Evolutionary conservation across 1,139 yeast genomes (phyloP), one percentile per base, ranked within the genome.

Genomic region (Chernovozyma sophiae-reginae): DNA sequence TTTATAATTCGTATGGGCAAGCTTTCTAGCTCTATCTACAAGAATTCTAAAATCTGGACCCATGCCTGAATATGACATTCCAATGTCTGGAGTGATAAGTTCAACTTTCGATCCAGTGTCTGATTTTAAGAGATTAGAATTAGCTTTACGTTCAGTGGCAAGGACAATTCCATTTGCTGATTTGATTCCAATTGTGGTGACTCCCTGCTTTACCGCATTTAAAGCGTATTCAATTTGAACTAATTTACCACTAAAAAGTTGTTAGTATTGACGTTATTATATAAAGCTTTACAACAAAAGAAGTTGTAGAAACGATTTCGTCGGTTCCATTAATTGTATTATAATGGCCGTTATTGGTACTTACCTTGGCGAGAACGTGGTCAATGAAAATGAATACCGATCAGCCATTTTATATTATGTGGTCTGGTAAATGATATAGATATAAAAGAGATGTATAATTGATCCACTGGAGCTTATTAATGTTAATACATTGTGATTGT

Each of bases 151-250:
- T 60, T 92, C 98, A 2, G 99, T 92, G 48, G 98, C 98, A 50
- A 94, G 77, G 11, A 94, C 97, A 37, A 94, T 84, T 38, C 99
- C 99, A 61, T 92, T 92, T 42, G 95, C 86, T 22, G 96, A 90
- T 61, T 92, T 92, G 61, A 94, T 90, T 32, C 97, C 99, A 39
- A 94, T 75, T 12, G 97, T 86, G 13, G 98, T 90, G 34, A 92
- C 97, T 58, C 99, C 99, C 60, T 89, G 96, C 58, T 90, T 94
- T 32, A 92, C 98, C 1, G 97, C 97, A 51, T 92, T 92, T 51
- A 94, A 74, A 14, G 99, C 98, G 62, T 94, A 92, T 62, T 94
- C 98, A 53, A 94, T 94, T 68, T 94, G 99, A 33, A 92, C 96
- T 49, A 94, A 77, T 68, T 94, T 94, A 52, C 99, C 99, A 64